phyloP scores from a whole-genome alignment of 371 early-diverging fungal species.

The Syncephalastrum sp. region DNA sequence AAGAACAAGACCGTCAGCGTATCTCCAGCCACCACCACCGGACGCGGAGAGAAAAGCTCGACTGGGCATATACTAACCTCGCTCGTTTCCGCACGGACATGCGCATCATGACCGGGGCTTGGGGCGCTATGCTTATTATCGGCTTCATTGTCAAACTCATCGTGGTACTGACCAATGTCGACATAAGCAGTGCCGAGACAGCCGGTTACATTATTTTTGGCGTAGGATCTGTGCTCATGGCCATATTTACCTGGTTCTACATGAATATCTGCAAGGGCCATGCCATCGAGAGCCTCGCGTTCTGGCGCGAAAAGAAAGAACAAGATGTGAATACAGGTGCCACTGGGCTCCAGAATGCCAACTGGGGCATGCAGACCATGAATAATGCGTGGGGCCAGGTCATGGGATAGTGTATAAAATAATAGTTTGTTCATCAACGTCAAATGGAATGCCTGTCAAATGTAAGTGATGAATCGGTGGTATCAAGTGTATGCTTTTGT shows the following conservation, averaged over 20 bases:
- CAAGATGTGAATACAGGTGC: conserved; percentile 13
- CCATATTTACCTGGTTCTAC: conserved; percentile 44
- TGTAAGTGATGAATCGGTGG: too few species aligned
- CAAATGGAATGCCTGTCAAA: too few species aligned
- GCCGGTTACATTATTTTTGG: conserved; percentile 40
- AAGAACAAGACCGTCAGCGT: conserved; percentile 24
- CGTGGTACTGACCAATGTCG: conserved; percentile 31
- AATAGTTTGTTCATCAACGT: neutral
- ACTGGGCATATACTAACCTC: conserved; percentile 31
- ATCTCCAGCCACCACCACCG: neutral
- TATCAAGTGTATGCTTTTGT: too few species aligned
- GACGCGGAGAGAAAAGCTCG: conserved; percentile 16
- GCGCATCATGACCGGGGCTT: conserved; percentile 44
- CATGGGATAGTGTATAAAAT: conserved; percentile 20
- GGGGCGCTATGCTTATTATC: conserved; percentile 36
- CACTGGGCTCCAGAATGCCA: conserved; percentile 28
- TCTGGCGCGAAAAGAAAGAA: conserved; percentile 29
- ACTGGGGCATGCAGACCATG: conserved; percentile 32
- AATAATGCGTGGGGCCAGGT: conserved; percentile 32
- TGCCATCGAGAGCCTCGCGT: conserved; percentile 20
- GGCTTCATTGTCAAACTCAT: conserved; percentile 41
- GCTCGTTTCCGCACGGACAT: conserved; percentile 43
- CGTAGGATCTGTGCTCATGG: conserved; percentile 27
- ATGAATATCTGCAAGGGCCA: conserved; percentile 32
- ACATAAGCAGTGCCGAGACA: conserved; percentile 21